Base-by-base conservation (phyloP, 108 stramenopile species). In the Pseudonitzschia multiseries region DNA sequence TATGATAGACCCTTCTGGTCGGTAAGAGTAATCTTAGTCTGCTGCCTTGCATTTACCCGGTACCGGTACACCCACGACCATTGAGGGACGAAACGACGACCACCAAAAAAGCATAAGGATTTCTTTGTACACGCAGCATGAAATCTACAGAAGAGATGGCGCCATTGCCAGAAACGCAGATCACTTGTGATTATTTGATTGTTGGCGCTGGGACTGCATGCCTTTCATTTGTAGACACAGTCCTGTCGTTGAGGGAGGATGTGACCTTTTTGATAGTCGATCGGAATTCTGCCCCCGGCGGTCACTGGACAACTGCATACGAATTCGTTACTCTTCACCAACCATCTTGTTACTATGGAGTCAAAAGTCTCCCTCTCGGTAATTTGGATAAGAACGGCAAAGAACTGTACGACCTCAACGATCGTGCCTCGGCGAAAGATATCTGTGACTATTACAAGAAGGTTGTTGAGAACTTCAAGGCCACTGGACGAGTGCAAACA, bases 161-260 rank as follows among this genome's bases (percentile, higher is more conserved):
- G 10, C 2, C 24, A 20, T 2, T 26, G 9, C n/a, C 54, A 20
- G 26, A 70, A 70, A 27, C 24, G 21, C 1, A 64, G 27, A 32
- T 72, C 15, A 48, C 20, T 24, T 76, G 75, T 26, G 79, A 80
- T 53, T 80, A 80, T n/a, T 46, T 80, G 14, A 70, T 80, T 48
- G 56, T 80, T 56, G 79, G 79, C 4, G 79, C 79, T 41, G 79
- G 79, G 9, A 74, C 74, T 1, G 72, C 79, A 1, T 70, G 65
- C 24, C 42, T 80, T 26, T 69, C 79, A 2, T 80, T 80, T 50
- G 36, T 73, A 20, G 79, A 80, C 43, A 80, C 79, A 17, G 12
- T 80, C 3, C 61, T 80, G n/a, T 27, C 67, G 17, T 54, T 74
- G 43, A 59, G 32, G 24, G 67, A 74, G 5, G 31, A 46, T 0